Base-by-base conservation (phyloP, 371 early-diverging fungal genomes). In the Haplosporangium sp. region DNA sequence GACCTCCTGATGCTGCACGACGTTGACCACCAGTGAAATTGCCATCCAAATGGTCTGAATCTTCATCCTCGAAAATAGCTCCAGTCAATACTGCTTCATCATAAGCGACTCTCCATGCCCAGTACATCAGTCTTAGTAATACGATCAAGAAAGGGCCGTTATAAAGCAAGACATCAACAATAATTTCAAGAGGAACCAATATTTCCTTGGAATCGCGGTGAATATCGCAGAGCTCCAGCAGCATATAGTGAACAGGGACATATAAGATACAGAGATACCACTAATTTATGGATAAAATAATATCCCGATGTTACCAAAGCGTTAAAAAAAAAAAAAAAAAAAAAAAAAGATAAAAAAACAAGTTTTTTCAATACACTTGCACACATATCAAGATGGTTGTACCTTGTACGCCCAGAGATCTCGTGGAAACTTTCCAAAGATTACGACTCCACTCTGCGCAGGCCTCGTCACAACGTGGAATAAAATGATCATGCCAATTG, bases 391-490 rank as follows among this genome's bases (percentile, higher is more conserved):
- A 60, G n/a, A 55, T 27, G 34, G n/a, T 37, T 13, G 17, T 58
- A 77, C 78, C 78, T 77, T 77, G 42, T 69, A 63, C 7, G 72
- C 59, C 78, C 78, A 77, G 0, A 77, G 63, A 47, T 77, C 78
- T 9, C 78, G 44, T 3, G 78, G 70, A 63, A 72, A 66, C 63
- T 69, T 77, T 20, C 78, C 78, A 69, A 77, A 77, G 38, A 77
- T 17, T 38, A 77, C 73, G 11, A 77, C 78, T 9, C 78, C 78
- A 35, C 78, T 77, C 70, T 77, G 78, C 15, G 78, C 78, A 10
- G 78, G 78, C 4, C 78, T 65, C 1, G 78, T 77, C 19, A 77
- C 78, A 20, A 77, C 78, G 35, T 77, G 78, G 53, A 77, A 77
- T 56, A 77, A 50, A 50, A 72, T 69, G 13, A 72, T 77, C 78